Evolutionary conservation across 73 alveolate species (phyloP).

Genomic region (Paramecium sexaurelia): DNA sequence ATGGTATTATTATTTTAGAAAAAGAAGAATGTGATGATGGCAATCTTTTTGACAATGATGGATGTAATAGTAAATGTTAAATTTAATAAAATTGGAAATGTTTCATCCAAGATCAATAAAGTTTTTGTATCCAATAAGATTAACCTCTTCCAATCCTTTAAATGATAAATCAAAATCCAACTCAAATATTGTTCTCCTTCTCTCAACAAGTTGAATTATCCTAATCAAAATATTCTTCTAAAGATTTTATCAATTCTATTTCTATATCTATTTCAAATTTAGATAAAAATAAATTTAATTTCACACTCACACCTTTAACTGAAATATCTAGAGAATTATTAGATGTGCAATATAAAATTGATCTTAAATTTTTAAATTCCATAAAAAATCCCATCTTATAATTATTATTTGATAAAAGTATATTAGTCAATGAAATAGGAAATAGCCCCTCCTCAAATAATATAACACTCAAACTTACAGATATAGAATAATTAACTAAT

Average conservation of each 20-base stretch:
- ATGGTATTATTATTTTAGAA: not conserved
- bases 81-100: not conserved
- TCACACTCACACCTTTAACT: not conserved
- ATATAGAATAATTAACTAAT: not conserved
- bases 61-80: not conserved
- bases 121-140: not conserved
- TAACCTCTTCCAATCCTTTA: not conserved
- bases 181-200: not conserved
- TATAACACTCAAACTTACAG: not conserved
- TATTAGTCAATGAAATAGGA: not conserved
- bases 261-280: not conserved
- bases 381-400: not conserved
- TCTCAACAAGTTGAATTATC: not conserved
- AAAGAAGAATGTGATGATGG: slow-evolving; percentile 41
- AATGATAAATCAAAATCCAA: not conserved
- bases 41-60: not conserved
- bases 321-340: not conserved
- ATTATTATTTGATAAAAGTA: not conserved
- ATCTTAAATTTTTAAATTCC: not conserved
- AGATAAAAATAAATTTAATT: not conserved
- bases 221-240: not conserved
- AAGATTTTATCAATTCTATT: not conserved
- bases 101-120: not conserved
- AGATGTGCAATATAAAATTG: not conserved
- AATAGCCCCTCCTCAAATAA: not conserved